A percentile compares a stretch with the other conserved stretches of the same genome.
Evolutionary conservation across 208 protist species (phyloP).

Genomic region (Baffinella frigidus): DNA sequence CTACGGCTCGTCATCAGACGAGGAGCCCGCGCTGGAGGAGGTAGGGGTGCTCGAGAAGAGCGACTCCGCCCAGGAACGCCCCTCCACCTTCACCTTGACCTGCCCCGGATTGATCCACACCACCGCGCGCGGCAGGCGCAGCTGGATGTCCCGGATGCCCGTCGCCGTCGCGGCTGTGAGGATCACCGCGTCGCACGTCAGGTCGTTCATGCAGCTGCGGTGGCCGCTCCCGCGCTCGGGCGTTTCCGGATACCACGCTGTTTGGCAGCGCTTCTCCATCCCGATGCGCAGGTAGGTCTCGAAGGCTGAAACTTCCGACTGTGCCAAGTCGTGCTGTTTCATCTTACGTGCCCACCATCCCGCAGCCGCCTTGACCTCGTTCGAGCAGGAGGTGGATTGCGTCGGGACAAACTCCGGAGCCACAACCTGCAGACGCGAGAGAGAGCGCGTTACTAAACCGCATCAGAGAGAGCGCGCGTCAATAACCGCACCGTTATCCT

Average conservation of each 20-base stretch:
- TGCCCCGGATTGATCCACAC: conserved; percentile 36
- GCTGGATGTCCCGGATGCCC: conserved; percentile 9
- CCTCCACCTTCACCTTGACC: conserved; percentile 49
- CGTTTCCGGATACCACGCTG: conserved; percentile 19
- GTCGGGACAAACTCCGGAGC: too few species aligned
- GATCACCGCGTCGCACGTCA: conserved; percentile 3
- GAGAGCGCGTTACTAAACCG: too few species aligned
- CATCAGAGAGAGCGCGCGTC: too few species aligned
- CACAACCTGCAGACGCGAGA: too few species aligned
- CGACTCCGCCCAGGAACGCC: not conserved
- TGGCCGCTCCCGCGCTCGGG: conserved; percentile 26
- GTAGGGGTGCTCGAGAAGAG: not conserved
- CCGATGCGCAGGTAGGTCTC: not conserved
- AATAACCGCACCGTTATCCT: too few species aligned
- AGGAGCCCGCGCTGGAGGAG: too few species aligned
- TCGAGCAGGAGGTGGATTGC: not conserved
- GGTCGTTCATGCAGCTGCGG: not conserved
- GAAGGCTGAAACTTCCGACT: not conserved
- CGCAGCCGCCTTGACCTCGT: not conserved
- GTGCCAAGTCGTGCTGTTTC: conserved; percentile 31
- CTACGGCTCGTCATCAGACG: too few species aligned
- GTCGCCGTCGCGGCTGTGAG: not conserved
- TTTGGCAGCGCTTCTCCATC: not conserved
- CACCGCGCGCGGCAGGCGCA: conserved; percentile 3
- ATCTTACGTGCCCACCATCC: conserved; percentile 16